Evolutionary conservation across 371 early-diverging fungal genomes (phyloP), one percentile per base, ranked within the genome.

Genomic region (Cladochytrium tenue): DNA sequence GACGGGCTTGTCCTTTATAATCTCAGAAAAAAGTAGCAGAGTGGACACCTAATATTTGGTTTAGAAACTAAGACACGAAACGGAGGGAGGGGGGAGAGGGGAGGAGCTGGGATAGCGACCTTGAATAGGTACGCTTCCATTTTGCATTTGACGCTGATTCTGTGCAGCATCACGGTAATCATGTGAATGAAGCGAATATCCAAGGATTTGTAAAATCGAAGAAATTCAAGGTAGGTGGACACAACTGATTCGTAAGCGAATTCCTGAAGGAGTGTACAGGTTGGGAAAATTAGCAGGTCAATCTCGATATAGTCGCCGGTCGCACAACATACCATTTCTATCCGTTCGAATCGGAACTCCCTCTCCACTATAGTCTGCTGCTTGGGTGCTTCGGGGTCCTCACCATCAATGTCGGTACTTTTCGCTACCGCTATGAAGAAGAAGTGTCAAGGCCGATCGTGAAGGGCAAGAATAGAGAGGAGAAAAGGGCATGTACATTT

Each of bases 101-200:
- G 7, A 5, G 13, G 36, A 15, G 30, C 7, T 20, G 28, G 10
- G 25, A 26, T 20, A 26, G 67, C 59, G 61, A 81, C 83, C 80
- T 83, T 81, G 69, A 77, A 91, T 60, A 90, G 86, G 1, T 88
- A 60, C 3, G 85, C 76, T 51, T 82, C 79, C n/a, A 74, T 74
- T 43, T 79, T 65, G 53, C 79, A 75, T 60, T 87, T 88, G 25
- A 91, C 87, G 66, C 87, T 88, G 13, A 90, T 78, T 10, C 92
- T 80, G 65, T 91, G 88, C 52, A 91, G 82, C 76, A 90, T 76
- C 5, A 73, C 78, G 1, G 87, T 80, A 1, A 86, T 81, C 53
- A 79, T 81, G 43, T 79, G 78, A 3, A 90, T 58, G 33, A 77
- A 75, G 10, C 78, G 75, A 3, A 81, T 81, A 25, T 83, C 71